phyloP scores from a whole-genome alignment of 805 yeast genomes.

The Spathaspora hagerdaliae region DNA sequence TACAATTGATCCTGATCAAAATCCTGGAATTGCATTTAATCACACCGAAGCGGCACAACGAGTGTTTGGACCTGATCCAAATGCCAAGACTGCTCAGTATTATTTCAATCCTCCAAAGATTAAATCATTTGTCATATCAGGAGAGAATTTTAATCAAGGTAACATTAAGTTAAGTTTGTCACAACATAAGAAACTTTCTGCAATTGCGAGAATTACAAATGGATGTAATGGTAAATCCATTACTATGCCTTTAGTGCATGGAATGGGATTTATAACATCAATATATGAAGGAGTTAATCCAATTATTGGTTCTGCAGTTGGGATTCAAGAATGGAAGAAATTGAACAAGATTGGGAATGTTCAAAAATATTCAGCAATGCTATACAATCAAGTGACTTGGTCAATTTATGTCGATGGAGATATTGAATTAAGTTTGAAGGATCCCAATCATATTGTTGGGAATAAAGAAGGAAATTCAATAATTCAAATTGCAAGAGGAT shows the following conservation, averaged over 20 bases:
- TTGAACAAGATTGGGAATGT: conserved; percentile 33
- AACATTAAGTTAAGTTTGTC: conserved; percentile 17
- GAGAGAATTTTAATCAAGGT: conserved; percentile 17
- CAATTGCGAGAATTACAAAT: conserved; percentile 17
- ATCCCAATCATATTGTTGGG: conserved; percentile 38
- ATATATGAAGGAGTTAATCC: conserved; percentile 50
- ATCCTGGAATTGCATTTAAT: conserved; percentile 63
- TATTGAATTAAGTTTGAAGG: conserved; percentile 20
- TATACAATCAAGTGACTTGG: conserved; percentile 65
- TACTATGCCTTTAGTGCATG: conserved; percentile 65
- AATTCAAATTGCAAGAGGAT: conserved; percentile 58
- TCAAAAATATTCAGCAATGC: conserved; percentile 47
- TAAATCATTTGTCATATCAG: conserved; percentile 51
- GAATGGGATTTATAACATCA: conserved; percentile 77
- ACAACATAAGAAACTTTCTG: conserved; percentile 29
- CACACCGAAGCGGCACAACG: conserved; percentile 56
- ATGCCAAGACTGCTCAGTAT: conserved; percentile 48
- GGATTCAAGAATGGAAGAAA: conserved; percentile 49
- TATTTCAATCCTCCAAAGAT: conserved; percentile 67
- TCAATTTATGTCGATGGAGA: conserved; percentile 50
- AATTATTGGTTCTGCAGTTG: conserved; percentile 57
- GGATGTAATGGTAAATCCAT: conserved; percentile 41
- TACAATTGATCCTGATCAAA: conserved; percentile 42
- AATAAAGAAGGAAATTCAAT: conserved; percentile 11
- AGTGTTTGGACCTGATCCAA: conserved; percentile 68